Conservation (phyloP, 2,329 filamentous ascomycete genomes). For the Rhynchosporium secalis region DNA sequence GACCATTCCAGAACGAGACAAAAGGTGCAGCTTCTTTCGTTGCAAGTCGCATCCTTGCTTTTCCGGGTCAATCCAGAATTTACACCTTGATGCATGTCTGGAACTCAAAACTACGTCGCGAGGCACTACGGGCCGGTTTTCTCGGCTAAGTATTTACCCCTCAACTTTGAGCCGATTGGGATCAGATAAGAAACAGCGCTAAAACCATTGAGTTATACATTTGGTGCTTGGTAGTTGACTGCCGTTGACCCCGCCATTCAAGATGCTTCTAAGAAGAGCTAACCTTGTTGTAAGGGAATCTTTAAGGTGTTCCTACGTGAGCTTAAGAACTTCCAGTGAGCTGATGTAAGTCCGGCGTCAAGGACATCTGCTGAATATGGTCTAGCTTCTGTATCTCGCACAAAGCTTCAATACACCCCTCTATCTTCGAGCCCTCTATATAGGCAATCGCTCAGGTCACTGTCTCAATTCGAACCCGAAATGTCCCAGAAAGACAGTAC, state of each 20-base stretch:
- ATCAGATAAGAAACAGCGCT: neutral
- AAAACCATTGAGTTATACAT: neutral
- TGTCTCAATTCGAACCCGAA: neutral
- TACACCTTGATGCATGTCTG: neutral
- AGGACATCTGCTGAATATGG: neutral
- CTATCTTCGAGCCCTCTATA: neutral
- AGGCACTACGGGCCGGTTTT: neutral
- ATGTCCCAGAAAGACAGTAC: neutral
- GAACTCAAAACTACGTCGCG: neutral
- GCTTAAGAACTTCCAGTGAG: neutral
- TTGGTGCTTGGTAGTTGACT: neutral
- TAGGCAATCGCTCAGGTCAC: neutral
- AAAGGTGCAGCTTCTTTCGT: slow-evolving; percentile 1
- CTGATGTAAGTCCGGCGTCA: neutral
- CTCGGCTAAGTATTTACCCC: slow-evolving; percentile 11
- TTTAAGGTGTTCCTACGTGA: neutral
- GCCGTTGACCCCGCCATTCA: neutral
- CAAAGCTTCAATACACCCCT: neutral
- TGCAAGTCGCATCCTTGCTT: slow-evolving; percentile 19
- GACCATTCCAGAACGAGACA: slow-evolving; percentile 37
- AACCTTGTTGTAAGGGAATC: neutral
- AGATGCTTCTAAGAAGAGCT: slow-evolving; percentile 9
- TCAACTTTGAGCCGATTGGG: slow-evolving; percentile 1
- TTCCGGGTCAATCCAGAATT: slow-evolving; percentile 2
- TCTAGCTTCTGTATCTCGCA: neutral